Conservation (phyloP, 768 basidiomycete species). For the Suillus spraguei region DNA sequence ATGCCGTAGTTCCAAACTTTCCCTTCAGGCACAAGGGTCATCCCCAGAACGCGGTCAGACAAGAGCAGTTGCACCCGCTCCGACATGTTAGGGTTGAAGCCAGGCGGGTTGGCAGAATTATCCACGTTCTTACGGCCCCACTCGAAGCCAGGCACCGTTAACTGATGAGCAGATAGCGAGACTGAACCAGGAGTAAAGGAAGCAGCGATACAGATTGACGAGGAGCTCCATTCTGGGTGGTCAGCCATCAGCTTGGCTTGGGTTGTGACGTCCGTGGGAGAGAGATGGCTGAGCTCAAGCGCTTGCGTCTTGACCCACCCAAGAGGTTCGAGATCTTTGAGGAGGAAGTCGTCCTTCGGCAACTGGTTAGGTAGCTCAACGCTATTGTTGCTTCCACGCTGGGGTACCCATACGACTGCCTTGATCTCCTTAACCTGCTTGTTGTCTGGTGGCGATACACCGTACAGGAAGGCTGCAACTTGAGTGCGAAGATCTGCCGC, state of each 20-base stretch:
- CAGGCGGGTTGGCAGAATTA: constrained; percentile 80
- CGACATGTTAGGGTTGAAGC: constrained; percentile 99
- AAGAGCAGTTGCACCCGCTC: constrained; percentile 91
- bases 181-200: constrained; percentile 99
- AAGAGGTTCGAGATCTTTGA: constrained; percentile 93
- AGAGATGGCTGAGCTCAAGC: constrained; percentile 88
- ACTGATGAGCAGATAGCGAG: constrained; percentile 88
- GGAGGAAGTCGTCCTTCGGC: constrained; percentile 91
- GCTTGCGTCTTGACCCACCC: constrained; percentile 98
- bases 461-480: constrained; percentile 93
- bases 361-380: constrained; percentile 90
- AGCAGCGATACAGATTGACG: constrained; percentile 89
- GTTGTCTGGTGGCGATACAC: constrained; percentile 92
- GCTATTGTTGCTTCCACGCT: constrained; percentile 92
- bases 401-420: constrained; percentile 96
- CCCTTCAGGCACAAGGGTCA: constrained; percentile 94
- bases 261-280: constrained; percentile 89
- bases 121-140: constrained; percentile 96
- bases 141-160: constrained; percentile 93
- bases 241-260: constrained; percentile 98
- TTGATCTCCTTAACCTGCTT: constrained; percentile 99
- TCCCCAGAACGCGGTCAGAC: constrained; percentile 94
- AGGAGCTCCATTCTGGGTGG: constrained; percentile 93
- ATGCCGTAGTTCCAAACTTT: constrained; percentile 97
- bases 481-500: constrained; percentile 95